These are phyloP conservation scores for Aspergillus sojae DNA, from an alignment of 2,329 filamentous ascomycete genomes.

Conservation along the genomic window DNA sequence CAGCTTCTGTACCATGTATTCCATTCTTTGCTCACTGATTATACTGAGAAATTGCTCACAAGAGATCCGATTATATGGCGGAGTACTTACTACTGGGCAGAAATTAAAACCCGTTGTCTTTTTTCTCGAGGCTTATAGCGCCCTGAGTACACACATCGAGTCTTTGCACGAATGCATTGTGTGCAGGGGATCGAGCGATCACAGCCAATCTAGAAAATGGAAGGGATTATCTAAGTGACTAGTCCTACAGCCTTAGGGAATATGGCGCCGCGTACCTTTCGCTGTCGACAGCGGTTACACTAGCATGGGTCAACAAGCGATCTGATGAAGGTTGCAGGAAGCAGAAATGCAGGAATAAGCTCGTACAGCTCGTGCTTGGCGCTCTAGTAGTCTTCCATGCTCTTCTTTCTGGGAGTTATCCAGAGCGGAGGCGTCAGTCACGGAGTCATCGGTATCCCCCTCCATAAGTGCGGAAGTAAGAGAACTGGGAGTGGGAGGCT, in stretches of 20 bases:
- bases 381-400: not conserved
- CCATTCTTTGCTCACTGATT: slow-evolving; percentile 11
- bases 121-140: slow-evolving; percentile 9
- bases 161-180: slow-evolving; percentile 9
- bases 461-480: not conserved
- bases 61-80: not conserved
- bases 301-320: not conserved
- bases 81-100: slow-evolving; percentile 16
- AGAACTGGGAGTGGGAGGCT: not conserved
- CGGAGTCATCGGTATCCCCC: not conserved
- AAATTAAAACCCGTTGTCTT: slow-evolving; percentile 17
- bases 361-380: not conserved
- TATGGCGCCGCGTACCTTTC: slow-evolving; percentile 6
- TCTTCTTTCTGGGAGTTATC: not conserved
- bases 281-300: slow-evolving; percentile 17
- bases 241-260: not conserved
- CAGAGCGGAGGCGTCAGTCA: not conserved
- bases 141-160: slow-evolving; percentile 12
- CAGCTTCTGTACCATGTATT: slow-evolving; percentile 16
- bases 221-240: not conserved
- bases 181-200: slow-evolving; percentile 14
- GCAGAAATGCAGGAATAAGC: not conserved
- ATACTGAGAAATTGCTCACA: not conserved
- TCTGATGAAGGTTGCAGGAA: not conserved
- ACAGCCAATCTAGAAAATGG: slow-evolving; percentile 5